Evolutionary conservation across 2,329 filamentous ascomycete species (phyloP), one percentile per base, ranked within the genome.

Genomic region (Pseudopithomyces maydicus): DNA sequence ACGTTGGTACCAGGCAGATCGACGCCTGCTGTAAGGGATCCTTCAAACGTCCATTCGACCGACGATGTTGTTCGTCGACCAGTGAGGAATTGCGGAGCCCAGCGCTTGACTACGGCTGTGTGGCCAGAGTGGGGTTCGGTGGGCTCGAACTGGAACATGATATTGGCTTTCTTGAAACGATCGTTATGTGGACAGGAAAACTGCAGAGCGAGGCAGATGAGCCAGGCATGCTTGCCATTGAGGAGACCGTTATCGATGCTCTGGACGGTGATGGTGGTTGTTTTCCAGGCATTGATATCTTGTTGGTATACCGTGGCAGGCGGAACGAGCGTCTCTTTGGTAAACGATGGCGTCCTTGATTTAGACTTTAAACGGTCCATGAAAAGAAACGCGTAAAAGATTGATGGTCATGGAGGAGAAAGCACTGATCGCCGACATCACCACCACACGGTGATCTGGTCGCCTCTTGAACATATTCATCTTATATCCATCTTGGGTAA

Each of bases 141-240:
- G 1, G 32, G 47, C 47, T 50, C 47, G 22, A 50, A 50, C 7
- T 32, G 47, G 11, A 50, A 19, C 47, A 50, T 50, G 47, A 50
- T 50, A 14, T 50, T 50, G 35, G 47, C 47, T 17, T 50, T 50
- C 29, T 50, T 50, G 47, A 50, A 50, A 20, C 47, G 47, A 15
- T 50, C 47, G n/a, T 50, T 50, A 23, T 50, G 47, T 15, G 47
- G 47, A 19, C 47, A 50, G 20, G 47, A 50, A 15, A 50, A 50
- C 8, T 50, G 47, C 20, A 50, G 29, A 8, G 15, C 35, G 5
- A 48, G 35, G 14, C 35, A 50, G 20, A 50, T n/a, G 7, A 50
- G 47, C 47, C 35, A 50, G 20, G 47, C 47, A 12, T 19, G 35
- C 19, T 32, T 39, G 35, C 47, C 47, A 14, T 50, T 35, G 20